These are phyloP conservation scores for Decorospora gaudefroyi DNA, from an alignment of 2,329 filamentous ascomycete genomes.

Conservation along the genomic window DNA sequence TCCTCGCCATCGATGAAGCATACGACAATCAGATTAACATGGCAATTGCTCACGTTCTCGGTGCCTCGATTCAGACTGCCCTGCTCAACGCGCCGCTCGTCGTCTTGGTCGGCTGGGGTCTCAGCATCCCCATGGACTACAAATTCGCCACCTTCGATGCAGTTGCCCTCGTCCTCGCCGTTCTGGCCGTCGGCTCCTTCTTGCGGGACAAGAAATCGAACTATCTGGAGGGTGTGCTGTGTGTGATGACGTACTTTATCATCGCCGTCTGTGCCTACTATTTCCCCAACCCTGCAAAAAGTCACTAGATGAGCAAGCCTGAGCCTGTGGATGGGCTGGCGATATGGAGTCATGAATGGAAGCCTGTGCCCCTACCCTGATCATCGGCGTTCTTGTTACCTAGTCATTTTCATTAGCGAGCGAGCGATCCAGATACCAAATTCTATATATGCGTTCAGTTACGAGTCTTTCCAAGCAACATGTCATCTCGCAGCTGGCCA, in stretches of 20 bases:
- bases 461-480: too few relatives aligned
- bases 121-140: constrained; percentile 68
- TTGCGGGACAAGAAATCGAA: constrained; percentile 86
- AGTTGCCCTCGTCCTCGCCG: constrained; percentile 77
- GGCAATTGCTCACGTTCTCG: constrained; percentile 82
- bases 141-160: constrained; percentile 89
- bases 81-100: constrained; percentile 84
- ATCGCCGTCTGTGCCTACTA: constrained; percentile 66
- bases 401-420: constrained; percentile 21
- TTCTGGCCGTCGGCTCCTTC: constrained; percentile 86
- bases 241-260: constrained; percentile 70
- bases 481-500: too few relatives aligned
- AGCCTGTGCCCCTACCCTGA: too few relatives aligned
- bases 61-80: constrained; percentile 85
- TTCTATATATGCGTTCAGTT: neutral
- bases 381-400: constrained; percentile 1
- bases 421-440: constrained; percentile 18
- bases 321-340: too few relatives aligned
- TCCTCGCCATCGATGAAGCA: constrained; percentile 83
- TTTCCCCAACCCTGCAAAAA: constrained; percentile 60
- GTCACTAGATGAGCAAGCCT: too few relatives aligned
- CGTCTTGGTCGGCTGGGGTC: constrained; percentile 81
- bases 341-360: too few relatives aligned
- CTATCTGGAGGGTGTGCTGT: constrained; percentile 83
- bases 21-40: constrained; percentile 85